A percentile compares a stretch with the other conserved stretches of the same genome.
These are phyloP conservation scores for Hypoxylon intermedium DNA, from an alignment of 495 filamentous ascomycete species.

Conservation along the genomic window DNA sequence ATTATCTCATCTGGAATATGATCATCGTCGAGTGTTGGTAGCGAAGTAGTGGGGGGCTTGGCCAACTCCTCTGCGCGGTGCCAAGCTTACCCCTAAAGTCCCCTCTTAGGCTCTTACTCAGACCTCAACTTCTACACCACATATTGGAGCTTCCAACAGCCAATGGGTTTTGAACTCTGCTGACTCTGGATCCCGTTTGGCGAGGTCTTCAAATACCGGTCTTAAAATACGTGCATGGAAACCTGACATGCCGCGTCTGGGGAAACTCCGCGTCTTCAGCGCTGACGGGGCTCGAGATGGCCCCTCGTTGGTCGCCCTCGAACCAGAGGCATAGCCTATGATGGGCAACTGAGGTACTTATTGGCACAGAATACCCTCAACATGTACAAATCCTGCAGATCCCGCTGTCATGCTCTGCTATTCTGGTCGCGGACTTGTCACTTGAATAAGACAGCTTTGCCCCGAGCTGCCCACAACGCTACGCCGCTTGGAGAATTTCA, in stretches of 20 bases:
- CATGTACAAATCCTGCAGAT: slow-evolving; percentile 20
- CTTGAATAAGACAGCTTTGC: slow-evolving; percentile 20
- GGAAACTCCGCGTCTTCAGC: slow-evolving; percentile 16
- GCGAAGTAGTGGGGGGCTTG: slow-evolving; percentile 15
- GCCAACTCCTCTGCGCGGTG: slow-evolving; percentile 1
- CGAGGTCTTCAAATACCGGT: slow-evolving; percentile 25
- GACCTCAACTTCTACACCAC: slow-evolving; percentile 11
- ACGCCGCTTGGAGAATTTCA: slow-evolving; percentile 33
- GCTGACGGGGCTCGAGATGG: slow-evolving; percentile 3
- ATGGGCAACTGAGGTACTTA: slow-evolving; percentile 11
- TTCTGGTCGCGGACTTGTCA: slow-evolving; percentile 15
- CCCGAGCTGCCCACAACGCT: slow-evolving; percentile 30
- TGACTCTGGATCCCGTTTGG: slow-evolving; percentile 2
- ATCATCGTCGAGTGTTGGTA: slow-evolving; percentile 6
- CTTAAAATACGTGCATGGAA: slow-evolving; percentile 9
- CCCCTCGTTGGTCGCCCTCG: neutral
- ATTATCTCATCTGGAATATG: slow-evolving; percentile 1
- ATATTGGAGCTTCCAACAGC: slow-evolving; percentile 15
- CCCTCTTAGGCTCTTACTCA: slow-evolving; percentile 5
- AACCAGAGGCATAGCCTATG: slow-evolving; percentile 5
- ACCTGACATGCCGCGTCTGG: slow-evolving; percentile 9
- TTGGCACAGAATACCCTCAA: slow-evolving; percentile 3
- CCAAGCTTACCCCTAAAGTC: slow-evolving; percentile 25
- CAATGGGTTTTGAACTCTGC: slow-evolving; percentile 2
- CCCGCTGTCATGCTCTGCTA: slow-evolving; percentile 8